phyloP scores from a whole-genome alignment of 2,329 filamentous ascomycete species.

The Purpureocillium lavendulum region DNA sequence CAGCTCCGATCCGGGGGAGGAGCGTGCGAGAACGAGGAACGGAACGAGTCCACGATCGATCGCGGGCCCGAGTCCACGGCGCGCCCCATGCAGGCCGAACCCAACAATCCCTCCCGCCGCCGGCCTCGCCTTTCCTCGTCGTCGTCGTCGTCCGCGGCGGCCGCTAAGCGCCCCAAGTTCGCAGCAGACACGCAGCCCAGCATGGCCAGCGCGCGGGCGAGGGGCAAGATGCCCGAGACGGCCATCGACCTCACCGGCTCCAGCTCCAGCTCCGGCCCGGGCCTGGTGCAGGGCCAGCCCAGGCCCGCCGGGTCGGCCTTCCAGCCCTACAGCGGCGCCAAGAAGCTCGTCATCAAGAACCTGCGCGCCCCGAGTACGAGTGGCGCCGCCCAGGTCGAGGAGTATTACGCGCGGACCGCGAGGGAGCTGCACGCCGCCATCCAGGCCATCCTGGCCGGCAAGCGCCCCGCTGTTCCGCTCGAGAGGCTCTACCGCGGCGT shows the following conservation, averaged over 20 bases:
- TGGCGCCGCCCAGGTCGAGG: constrained; percentile 50
- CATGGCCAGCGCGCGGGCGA: constrained; percentile 27
- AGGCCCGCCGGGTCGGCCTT: constrained; percentile 38
- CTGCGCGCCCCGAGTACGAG: constrained; percentile 55
- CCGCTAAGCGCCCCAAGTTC: constrained; percentile 22
- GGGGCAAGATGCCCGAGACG: constrained; percentile 30
- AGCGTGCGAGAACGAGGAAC: neutral
- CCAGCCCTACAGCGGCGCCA: constrained; percentile 68
- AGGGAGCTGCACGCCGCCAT: constrained; percentile 66
- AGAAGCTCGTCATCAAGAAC: constrained; percentile 91
- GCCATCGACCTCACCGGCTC: constrained; percentile 20
- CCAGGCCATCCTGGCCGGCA: constrained; percentile 60
- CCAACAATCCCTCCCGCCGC: constrained; percentile 26
- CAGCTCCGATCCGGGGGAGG: too few species aligned
- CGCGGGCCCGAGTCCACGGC: neutral
- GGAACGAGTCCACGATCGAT: constrained; percentile 1
- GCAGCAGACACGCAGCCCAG: constrained; percentile 12
- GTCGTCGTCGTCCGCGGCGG: constrained; percentile 10
- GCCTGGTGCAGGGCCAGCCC: neutral
- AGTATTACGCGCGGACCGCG: constrained; percentile 73
- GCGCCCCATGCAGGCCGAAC: constrained; percentile 24
- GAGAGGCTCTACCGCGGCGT: constrained; percentile 86
- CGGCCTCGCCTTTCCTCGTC: constrained; percentile 27
- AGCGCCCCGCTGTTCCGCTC: constrained; percentile 60
- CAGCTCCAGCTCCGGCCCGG: neutral